A percentile compares a stretch with the other conserved stretches of the same genome.
Evolutionary conservation across 768 basidiomycete species (phyloP).

Genomic region (Rhizopogon salebrosus): DNA sequence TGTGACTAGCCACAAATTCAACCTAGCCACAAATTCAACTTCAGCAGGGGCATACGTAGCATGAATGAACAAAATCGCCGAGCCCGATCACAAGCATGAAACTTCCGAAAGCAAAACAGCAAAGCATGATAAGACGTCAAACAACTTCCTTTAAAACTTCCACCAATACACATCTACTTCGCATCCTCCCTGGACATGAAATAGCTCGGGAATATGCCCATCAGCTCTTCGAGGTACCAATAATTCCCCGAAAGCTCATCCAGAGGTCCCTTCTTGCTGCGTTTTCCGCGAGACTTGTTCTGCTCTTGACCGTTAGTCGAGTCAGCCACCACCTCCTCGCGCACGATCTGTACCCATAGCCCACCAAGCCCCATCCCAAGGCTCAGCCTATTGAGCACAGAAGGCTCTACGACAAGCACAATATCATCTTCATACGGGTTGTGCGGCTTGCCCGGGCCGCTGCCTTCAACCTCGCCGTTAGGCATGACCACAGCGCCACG

Average conservation of each 20-base stretch:
- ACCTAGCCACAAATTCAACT: too few species aligned
- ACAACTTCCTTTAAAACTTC: neutral
- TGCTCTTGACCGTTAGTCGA: conserved; percentile 2
- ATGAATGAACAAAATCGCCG: too few species aligned
- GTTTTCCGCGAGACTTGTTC: conserved; percentile 2
- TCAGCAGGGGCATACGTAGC: too few species aligned
- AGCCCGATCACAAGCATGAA: neutral
- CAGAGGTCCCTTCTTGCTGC: conserved; percentile 20
- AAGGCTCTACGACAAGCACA: conserved; percentile 48
- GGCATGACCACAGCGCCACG: conserved; percentile 31
- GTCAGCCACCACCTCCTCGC: conserved; percentile 18
- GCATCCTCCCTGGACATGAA: conserved; percentile 25
- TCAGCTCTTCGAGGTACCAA: conserved; percentile 61
- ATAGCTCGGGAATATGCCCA: conserved; percentile 50
- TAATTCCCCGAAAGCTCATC: conserved; percentile 26
- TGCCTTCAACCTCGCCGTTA: conserved; percentile 7
- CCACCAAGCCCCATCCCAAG: conserved; percentile 46
- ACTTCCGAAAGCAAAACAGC: neutral
- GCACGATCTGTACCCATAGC: conserved; percentile 65
- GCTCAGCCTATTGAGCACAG: conserved; percentile 34
- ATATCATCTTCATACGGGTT: conserved; percentile 55
- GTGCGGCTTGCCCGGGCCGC: conserved; percentile 28
- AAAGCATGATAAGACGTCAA: neutral
- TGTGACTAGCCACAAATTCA: too few species aligned
- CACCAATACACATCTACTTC: neutral